Base-by-base conservation (phyloP, 164 flowering plant genomes). In the Pachysandra terminalis region DNA sequence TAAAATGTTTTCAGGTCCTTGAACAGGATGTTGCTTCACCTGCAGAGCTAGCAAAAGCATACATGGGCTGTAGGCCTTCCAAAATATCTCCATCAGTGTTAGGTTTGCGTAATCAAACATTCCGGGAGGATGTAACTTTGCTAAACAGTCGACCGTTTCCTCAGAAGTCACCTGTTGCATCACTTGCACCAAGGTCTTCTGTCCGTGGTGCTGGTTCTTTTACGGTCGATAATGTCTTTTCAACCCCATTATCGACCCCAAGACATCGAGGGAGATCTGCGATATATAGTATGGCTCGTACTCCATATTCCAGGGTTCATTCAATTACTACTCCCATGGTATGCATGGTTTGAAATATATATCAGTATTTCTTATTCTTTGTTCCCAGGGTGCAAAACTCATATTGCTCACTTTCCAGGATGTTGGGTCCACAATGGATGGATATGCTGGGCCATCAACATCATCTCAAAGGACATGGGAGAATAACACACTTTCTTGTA, bases 21-120 rank as follows among this genome's bases (percentile, higher is more conserved):
- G 87, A 81, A 59, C 90, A 85, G 59, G 86, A 83, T 59, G 68
- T 79, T 81, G 87, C 85, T 67, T 85, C 96, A 54, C 95, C 97
- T 19, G 79, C 90, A 51, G 91, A 89, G 69, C 86, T 95, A 72
- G 99, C 99, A 71, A 92, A 90, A 81, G 92, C 93, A 27, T 92
- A 86, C 81, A 95, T 95, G 99, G 89, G 88, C 16, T 71, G 78
- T 67, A 83, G 86, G 81, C 74, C 89, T 65, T 80, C 89, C 55
- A 85, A 82, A 72, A 71, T 77, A 48, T 83, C 92, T 13, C 87
- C 93, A 19, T 81, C 87, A 22, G 68, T 58, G 54, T 74, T 78
- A 64, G 84, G 81, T 41, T 74, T 77, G 49, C 86, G 77, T 25
- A 66, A 71, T 78, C 90, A 77, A 68, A 66, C 67, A n/a, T 37